phyloP scores from a whole-genome alignment of 805 yeast species.

The Candida arabinofermentans region DNA sequence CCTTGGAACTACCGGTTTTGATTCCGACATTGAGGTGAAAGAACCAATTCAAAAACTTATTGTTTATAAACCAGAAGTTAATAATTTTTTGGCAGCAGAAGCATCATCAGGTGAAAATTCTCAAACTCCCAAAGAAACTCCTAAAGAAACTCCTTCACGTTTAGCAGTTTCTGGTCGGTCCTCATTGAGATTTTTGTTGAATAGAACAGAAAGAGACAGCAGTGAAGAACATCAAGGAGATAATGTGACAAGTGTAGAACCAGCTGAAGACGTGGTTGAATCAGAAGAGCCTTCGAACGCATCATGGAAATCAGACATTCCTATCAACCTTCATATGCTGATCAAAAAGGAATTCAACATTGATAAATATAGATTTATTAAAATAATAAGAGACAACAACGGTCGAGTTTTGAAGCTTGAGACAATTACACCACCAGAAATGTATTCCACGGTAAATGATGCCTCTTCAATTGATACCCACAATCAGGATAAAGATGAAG shows the following conservation, averaged over 20 bases:
- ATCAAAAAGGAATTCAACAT: constrained; percentile 13
- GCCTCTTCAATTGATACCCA: too few relatives aligned
- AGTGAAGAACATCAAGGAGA: neutral
- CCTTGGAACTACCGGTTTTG: neutral
- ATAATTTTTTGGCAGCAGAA: too few relatives aligned
- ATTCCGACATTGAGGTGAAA: neutral
- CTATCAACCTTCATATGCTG: constrained; percentile 19
- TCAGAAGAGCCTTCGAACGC: too few relatives aligned
- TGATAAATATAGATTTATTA: constrained; percentile 31
- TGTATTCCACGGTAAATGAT: too few relatives aligned
- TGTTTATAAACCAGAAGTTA: neutral
- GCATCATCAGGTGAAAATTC: too few relatives aligned
- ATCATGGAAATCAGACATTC: too few relatives aligned
- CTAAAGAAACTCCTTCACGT: too few relatives aligned
- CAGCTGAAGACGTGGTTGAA: neutral
- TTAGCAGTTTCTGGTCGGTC: too few relatives aligned
- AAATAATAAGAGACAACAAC: constrained; percentile 35
- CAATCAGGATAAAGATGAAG: neutral
- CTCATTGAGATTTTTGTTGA: neutral
- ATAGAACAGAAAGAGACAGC: neutral
- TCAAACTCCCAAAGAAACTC: too few relatives aligned
- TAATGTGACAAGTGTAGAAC: neutral
- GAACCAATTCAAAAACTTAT: constrained; percentile 1
- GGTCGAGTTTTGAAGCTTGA: constrained; percentile 38
- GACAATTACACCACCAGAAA: constrained; percentile 20